Evolutionary conservation across 148 eudicot species (phyloP), one percentile per base, ranked within the genome.

Genomic region (Fagopyrum esculentum): DNA sequence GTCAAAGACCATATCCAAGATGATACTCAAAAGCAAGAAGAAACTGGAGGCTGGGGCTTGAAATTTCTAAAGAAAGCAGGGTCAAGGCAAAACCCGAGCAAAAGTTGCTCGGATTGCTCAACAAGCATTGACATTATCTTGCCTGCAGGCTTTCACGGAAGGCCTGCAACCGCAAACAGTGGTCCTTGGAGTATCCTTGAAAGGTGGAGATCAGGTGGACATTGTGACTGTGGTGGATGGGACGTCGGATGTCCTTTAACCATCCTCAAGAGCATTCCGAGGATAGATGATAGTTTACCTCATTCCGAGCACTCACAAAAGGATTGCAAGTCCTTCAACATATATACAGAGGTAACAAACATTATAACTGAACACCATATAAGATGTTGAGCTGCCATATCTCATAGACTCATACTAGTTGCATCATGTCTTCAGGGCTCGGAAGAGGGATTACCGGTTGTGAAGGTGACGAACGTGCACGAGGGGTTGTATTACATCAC

Each of bases 191-290:
- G 92, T 79, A 88, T 94, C 55, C 49, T 85, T 12, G 89, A 87
- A 73, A 81, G 98, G 78, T 94, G 97, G 95, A 88, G 79, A 66
- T 84, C 82, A 11, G 90, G 83, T 55, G 97, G 98, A 69, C 79
- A 35, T 3, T 91, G 97, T 75, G 93, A 91, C 57, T 94, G 98
- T 84, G 97, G 97, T 30, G 98, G 98, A 45, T 94, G 98, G 98
- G 98, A 94, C 81, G 69, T 87, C 6, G 98, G 98, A 12, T 94
- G 98, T 77, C 95, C 97, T 57, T 79, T 94, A 60, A 91, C 84
- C 54, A 70, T 87, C 74, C 81, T 91, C 56, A 78, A 82, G 74
- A 75, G 85, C 11, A 78, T 63, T 69, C 85, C 78, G 26, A 82
- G 76, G 49, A 70, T 4, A 69, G 83, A 81, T 50, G 83, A 83